Base-by-base conservation (phyloP, 495 filamentous ascomycete genomes). In the Aspergillus bridgeri region DNA sequence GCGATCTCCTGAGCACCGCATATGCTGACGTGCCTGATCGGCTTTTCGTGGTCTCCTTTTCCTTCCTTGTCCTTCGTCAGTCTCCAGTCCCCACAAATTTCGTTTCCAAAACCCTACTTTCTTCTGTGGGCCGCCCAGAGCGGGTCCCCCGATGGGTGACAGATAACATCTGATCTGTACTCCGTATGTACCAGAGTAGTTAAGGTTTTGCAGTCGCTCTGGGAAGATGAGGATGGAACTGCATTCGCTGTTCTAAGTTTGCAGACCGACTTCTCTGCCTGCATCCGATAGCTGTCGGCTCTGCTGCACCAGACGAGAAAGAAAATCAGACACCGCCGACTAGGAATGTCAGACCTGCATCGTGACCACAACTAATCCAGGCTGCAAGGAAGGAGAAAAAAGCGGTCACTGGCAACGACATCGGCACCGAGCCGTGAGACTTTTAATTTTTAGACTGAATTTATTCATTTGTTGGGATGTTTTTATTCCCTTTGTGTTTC, bases 1-100 rank as follows among this genome's bases (percentile, higher is more conserved):
- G 89, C 83, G 94, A 60, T 83, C 86, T 63, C 90, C 92, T 4
- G 80, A 87, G 68, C 84, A 96, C 61, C 79, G 92, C 55, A 88
- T 89, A 71, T 95, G 90, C 68, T 89, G 70, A 75, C 33, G 47
- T 60, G 53, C 52, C 51, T 51, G 22, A 53, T 47, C 2, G 6
- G 25, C 17, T 54, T 57, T 42, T 51, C 45, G 15, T 38, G 43
- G 53, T 51, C n/a, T 48, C 44, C 18, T 38, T 38, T 38, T 15
- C 17, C 13, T 38, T 38, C 13, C 9, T 8, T 38, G 3, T 38
- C 17, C 33, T 38, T 38, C 33, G 13, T 13, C 7, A 38, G 33
- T 38, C 33, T 38, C 33, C 7, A 38, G 33, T 38, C 33, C 9
- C 33, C 33, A 38, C 33, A 13, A 9, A 38, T 15, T 1, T 38